These are phyloP conservation scores for Mimosa pudica DNA, from an alignment of 306 rosid species.

Conservation along the genomic window DNA sequence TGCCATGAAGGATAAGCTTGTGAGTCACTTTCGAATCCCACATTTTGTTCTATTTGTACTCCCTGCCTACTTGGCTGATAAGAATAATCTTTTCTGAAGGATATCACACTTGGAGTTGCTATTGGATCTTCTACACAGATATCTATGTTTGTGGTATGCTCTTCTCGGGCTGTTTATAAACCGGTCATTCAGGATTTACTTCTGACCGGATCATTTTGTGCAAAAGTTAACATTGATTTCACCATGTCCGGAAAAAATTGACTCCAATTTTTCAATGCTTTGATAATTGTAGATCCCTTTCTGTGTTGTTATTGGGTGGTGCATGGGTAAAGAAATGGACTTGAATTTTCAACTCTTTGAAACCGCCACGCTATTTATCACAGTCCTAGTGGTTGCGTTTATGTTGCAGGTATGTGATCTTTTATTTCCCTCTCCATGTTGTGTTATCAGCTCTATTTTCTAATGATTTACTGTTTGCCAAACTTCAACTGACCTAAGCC, in stretches of 20 bases:
- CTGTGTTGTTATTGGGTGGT: constrained; percentile 94
- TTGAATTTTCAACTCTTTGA: constrained; percentile 93
- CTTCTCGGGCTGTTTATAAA: constrained; percentile 35
- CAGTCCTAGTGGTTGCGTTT: constrained; percentile 91
- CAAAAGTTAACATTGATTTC: constrained; percentile 23
- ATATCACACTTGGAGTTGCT: constrained; percentile 91
- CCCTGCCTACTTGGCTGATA: constrained; percentile 39
- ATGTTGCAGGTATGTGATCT: constrained; percentile 80
- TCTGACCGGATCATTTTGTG: constrained; percentile 2
- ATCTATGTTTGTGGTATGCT: constrained; percentile 91
- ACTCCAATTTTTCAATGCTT: constrained; percentile 6
- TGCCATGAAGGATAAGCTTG: constrained; percentile 95
- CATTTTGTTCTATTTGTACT: constrained; percentile 12
- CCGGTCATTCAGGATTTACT: constrained; percentile 13
- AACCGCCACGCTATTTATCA: constrained; percentile 89
- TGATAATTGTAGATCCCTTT: constrained; percentile 69
- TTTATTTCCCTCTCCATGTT: constrained; percentile 7
- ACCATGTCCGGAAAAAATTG: constrained; percentile 18
- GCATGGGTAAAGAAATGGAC: constrained; percentile 90
- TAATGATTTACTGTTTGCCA: neutral
- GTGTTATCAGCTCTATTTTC: neutral
- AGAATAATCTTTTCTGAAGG: constrained; percentile 52
- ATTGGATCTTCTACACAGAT: constrained; percentile 93
- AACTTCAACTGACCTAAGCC: neutral
- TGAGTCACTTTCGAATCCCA: constrained; percentile 51